phyloP scores from a whole-genome alignment of 2,329 filamentous ascomycete genomes.

The Fonsecaea nubica region DNA sequence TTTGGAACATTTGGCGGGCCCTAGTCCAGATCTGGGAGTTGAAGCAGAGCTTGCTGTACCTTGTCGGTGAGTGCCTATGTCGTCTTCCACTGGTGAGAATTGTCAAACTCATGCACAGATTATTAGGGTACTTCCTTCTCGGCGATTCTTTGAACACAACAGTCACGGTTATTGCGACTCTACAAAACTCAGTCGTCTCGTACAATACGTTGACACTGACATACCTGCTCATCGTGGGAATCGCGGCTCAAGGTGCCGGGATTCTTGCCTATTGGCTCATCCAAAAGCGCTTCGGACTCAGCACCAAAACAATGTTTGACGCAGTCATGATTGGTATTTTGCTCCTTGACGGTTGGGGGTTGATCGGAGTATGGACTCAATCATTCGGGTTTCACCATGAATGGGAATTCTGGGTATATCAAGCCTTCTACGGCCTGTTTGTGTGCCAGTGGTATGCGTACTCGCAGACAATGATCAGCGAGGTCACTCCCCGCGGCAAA shows the following conservation, averaged over 20 bases:
- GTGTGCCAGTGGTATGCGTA: constrained; percentile 72
- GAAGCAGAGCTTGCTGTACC: constrained; percentile 70
- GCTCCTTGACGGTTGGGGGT: constrained; percentile 64
- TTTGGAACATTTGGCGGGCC: constrained; percentile 68
- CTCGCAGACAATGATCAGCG: constrained; percentile 73
- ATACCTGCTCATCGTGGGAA: constrained; percentile 71
- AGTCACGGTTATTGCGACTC: constrained; percentile 69
- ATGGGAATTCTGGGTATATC: constrained; percentile 62
- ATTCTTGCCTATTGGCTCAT: constrained; percentile 68
- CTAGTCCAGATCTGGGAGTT: constrained; percentile 67
- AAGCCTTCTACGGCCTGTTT: constrained; percentile 68
- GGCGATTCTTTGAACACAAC: constrained; percentile 75
- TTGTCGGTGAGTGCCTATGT: constrained; percentile 56
- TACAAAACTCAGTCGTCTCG: constrained; percentile 69
- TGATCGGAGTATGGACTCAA: constrained; percentile 64
- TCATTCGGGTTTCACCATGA: constrained; percentile 60
- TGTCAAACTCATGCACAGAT: background rate
- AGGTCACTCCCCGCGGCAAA: constrained; percentile 71
- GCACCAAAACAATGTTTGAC: constrained; percentile 74
- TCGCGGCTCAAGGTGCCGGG: constrained; percentile 66
- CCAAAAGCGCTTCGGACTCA: constrained; percentile 65
- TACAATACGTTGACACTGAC: constrained; percentile 71
- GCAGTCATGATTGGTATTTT: constrained; percentile 67
- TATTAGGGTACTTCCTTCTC: constrained; percentile 66
- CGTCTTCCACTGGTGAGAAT: background rate